Base-by-base conservation (phyloP, 2,329 filamentous ascomycete species). In the Aspergillus sp. region DNA sequence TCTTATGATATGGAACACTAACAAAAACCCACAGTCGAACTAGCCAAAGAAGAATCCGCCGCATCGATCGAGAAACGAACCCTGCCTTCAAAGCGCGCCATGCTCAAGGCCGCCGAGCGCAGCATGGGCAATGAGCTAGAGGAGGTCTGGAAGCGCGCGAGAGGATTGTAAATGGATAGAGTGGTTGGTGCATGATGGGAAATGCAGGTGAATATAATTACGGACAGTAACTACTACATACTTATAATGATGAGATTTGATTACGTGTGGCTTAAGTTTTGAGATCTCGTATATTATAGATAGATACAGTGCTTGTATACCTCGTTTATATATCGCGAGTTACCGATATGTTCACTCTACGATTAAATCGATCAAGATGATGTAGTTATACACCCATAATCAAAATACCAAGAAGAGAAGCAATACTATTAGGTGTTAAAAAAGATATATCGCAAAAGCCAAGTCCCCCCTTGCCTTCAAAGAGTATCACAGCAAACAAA, bases 51-150 rank as follows among this genome's bases (percentile, higher is more conserved):
- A 49, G 73, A 74, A 49, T 68, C 71, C 2, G 60, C 66, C 24
- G 68, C 68, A 4, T 65, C 65, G 39, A 65, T 75, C 49, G 66
- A 65, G 14, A 75, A 75, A 63, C 71, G 71, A 4, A 59, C 39
- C 1, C 61, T 64, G 20, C 54, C 66, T 16, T 69, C 65, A 10
- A 54, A 55, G 4, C 60, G 67, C 3, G 66, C 65, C 10, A 62
- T 74, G 59, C 66, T 71, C 56, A 64, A 69, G 60, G 67, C 73
- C 51, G 63, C 71, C 14, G 61, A 64, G 32, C 64, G 64, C 14
- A 61, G 63, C 3, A 74, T 76, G 61, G 74, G 74, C 16, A 53
- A 64, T 52, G 70, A 73, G 36, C 62, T 76, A 22, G 71, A 75
- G 31, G 54, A 26, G 20, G 45, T 68, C 14, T 74, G 70, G 68